These are phyloP conservation scores for Penicillium polonicum DNA, from an alignment of 2,329 filamentous ascomycete genomes.

Conservation along the genomic window DNA sequence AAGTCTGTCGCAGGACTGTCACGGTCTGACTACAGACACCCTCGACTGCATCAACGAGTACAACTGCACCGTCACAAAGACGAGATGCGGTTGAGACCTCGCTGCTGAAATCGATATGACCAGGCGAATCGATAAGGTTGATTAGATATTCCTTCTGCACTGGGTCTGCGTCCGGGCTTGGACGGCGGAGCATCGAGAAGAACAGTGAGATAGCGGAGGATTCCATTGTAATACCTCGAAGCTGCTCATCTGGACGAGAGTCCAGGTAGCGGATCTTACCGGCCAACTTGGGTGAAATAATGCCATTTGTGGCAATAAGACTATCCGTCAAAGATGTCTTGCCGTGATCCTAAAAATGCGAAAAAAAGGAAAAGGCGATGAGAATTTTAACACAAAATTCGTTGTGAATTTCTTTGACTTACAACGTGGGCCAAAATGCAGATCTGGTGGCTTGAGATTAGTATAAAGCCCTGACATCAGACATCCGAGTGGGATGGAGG, in stretches of 20 bases:
- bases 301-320: conserved; percentile 96
- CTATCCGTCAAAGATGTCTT: conserved; percentile 97
- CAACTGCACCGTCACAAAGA: conserved; percentile 89
- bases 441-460: conserved; percentile 62
- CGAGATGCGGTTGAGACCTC: conserved; percentile 95
- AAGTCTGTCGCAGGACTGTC: conserved; percentile 89
- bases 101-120: conserved; percentile 97
- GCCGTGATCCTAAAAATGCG: conserved; percentile 71
- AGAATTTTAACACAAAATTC: background rate
- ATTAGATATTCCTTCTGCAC: conserved; percentile 87
- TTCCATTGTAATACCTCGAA: conserved; percentile 99
- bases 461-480: conserved; percentile 25
- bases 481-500: conserved; percentile 31
- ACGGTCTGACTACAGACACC: conserved; percentile 98
- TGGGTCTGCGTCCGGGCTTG: conserved; percentile 65
- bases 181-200: conserved; percentile 84
- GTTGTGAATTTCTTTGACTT: conserved; percentile 36
- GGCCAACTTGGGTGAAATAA: conserved; percentile 95
- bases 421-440: conserved; percentile 92
- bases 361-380: conserved; percentile 3
- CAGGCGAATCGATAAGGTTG: conserved; percentile 96
- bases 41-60: conserved; percentile 94
- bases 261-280: conserved; percentile 98
- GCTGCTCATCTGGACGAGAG: conserved; percentile 92
- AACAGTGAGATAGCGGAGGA: conserved; percentile 95